These are phyloP conservation scores for Sordariomycetes sp. DNA, from an alignment of 2,329 filamentous ascomycete species.

Conservation along the genomic window DNA sequence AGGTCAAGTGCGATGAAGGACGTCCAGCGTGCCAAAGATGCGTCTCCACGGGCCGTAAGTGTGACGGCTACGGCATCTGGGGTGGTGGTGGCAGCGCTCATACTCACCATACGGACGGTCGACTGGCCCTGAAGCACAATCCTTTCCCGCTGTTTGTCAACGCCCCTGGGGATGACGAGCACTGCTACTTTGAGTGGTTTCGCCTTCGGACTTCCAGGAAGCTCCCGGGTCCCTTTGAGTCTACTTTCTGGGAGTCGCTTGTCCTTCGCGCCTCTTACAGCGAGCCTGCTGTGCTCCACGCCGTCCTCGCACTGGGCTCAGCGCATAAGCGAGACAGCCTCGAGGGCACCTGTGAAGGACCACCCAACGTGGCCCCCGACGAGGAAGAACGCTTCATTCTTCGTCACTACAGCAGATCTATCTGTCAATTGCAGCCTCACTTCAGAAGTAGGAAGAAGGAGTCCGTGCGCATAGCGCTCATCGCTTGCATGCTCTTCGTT, in stretches of 20 bases:
- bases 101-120: not conserved
- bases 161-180: not conserved
- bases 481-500: conserved; percentile 29
- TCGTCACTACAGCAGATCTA: conserved; percentile 29
- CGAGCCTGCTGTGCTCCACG: conserved; percentile 31
- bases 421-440: conserved; percentile 20
- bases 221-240: conserved; percentile 22
- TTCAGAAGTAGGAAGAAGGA: conserved; percentile 12
- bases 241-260: conserved; percentile 26
- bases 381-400: conserved; percentile 11
- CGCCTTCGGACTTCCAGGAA: conserved; percentile 10
- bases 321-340: conserved; percentile 16
- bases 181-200: conserved; percentile 5
- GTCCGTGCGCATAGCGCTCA: conserved; percentile 24
- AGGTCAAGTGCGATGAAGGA: conserved; percentile 22
- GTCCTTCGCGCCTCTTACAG: conserved; percentile 25
- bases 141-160: not conserved
- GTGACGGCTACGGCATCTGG: conserved; percentile 20
- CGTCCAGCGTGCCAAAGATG: conserved; percentile 17
- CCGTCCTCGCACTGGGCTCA: conserved; percentile 28
- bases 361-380: not conserved
- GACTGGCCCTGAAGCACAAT: not conserved
- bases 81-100: conserved; percentile 4
- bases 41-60: conserved; percentile 12
- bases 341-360: not conserved